Evolutionary conservation across 164 flowering plant species (phyloP).

Genomic region (Kingdonia uniflora): DNA sequence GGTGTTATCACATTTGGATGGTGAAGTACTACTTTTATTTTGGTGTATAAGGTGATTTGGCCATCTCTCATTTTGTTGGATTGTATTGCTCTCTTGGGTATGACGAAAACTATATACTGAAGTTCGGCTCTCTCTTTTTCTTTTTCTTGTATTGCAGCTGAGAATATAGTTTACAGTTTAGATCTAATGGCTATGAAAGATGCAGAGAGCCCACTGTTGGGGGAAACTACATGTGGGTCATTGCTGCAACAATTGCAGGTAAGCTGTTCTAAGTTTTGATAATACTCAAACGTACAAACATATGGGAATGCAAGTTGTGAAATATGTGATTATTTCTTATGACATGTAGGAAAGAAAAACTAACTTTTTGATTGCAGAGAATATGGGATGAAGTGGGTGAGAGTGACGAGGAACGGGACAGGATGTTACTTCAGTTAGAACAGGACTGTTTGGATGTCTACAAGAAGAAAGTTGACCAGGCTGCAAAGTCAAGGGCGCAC

Average conservation of each 20-base stretch:
- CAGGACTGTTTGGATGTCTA: slow-evolving; percentile 96
- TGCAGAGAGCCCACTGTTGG: slow-evolving; percentile 46
- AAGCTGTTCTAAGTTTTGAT: slow-evolving; percentile 4
- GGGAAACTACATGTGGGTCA: slow-evolving; percentile 79
- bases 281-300: background rate
- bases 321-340: background rate
- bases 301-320: too few species aligned
- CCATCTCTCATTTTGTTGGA: background rate
- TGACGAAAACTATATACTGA: too few species aligned
- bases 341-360: background rate
- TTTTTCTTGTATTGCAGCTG: slow-evolving; percentile 11
- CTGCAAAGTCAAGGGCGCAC: slow-evolving; percentile 71
- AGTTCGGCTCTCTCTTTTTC: background rate
- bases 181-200: slow-evolving; percentile 63
- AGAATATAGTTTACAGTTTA: slow-evolving; percentile 8
- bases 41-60: slow-evolving; percentile 10
- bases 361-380: slow-evolving; percentile 35
- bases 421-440: slow-evolving; percentile 87
- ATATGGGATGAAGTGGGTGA: slow-evolving; percentile 99
- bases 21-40: slow-evolving; percentile 5
- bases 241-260: slow-evolving; percentile 84
- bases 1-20: slow-evolving; percentile 2
- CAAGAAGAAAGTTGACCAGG: slow-evolving; percentile 84
- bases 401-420: slow-evolving; percentile 79
- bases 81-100: background rate